Conservation (phyloP, 371 early-diverging fungal species). For the Choanephora cucurbitarum region DNA sequence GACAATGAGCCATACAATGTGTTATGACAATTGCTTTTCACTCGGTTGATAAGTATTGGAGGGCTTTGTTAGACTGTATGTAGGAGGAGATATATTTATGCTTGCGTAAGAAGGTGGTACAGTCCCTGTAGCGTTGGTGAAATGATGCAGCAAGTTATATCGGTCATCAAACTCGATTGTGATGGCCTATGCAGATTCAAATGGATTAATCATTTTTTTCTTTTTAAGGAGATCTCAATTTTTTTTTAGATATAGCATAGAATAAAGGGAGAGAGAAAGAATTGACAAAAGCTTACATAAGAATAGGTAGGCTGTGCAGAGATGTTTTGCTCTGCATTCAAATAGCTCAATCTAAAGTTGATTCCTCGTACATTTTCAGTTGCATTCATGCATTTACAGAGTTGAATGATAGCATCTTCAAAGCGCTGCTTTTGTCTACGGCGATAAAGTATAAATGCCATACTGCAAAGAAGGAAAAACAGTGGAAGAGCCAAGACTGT, state of each 20-base stretch:
- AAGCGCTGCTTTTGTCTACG: slow-evolving; percentile 33
- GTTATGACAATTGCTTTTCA: slow-evolving; percentile 20
- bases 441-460: slow-evolving; percentile 29
- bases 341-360: slow-evolving; percentile 36
- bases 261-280: slow-evolving; percentile 2
- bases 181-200: slow-evolving; percentile 45
- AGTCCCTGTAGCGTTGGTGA: slow-evolving; percentile 14
- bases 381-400: slow-evolving; percentile 49
- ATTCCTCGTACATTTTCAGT: slow-evolving; percentile 54
- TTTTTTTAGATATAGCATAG: not conserved
- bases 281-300: slow-evolving; percentile 36
- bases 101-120: slow-evolving; percentile 28
- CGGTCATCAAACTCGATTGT: slow-evolving; percentile 47
- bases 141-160: slow-evolving; percentile 44
- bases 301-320: slow-evolving; percentile 18
- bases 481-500: slow-evolving; percentile 30
- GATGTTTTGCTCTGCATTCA: slow-evolving; percentile 30
- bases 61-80: slow-evolving; percentile 20
- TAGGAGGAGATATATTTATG: slow-evolving; percentile 14
- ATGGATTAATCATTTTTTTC: not conserved
- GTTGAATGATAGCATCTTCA: slow-evolving; percentile 34
- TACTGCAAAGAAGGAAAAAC: slow-evolving; percentile 22
- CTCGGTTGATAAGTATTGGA: slow-evolving; percentile 29
- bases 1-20: no score
- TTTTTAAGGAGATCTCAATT: not conserved